Percentiles rank a stretch among this genome's conserved stretches.
phyloP scores from a whole-genome alignment of 164 flowering plant species.

The Vitis amurensis region DNA sequence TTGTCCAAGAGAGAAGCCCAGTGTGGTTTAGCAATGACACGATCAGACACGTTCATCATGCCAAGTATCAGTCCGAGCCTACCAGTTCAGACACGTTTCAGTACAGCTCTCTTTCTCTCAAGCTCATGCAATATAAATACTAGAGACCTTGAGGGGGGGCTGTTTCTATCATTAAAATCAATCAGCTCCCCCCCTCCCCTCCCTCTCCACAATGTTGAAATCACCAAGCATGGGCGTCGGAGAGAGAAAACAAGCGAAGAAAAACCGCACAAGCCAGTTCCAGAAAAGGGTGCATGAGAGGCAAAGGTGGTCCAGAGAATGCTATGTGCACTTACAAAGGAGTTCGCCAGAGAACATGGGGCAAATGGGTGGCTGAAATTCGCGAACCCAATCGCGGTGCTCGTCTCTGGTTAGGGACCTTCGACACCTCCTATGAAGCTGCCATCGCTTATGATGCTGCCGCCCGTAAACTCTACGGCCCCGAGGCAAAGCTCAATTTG shows the following conservation, averaged over 20 bases:
- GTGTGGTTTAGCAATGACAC: slow-evolving; percentile 20
- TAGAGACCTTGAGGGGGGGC: too few species aligned
- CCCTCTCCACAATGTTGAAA: too few species aligned
- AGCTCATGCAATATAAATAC: too few species aligned
- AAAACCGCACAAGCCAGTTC: slow-evolving; percentile 42
- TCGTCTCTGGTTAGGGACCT: slow-evolving; percentile 72
- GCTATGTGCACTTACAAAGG: slow-evolving; percentile 69
- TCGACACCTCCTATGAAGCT: slow-evolving; percentile 58
- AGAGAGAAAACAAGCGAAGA: slow-evolving; percentile 12
- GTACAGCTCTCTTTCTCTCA: background rate
- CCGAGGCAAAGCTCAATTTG: slow-evolving; percentile 58
- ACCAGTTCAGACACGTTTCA: slow-evolving; percentile 26
- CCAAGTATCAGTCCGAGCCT: slow-evolving; percentile 21
- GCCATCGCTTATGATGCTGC: slow-evolving; percentile 65
- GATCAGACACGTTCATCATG: slow-evolving; percentile 19
- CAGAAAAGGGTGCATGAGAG: slow-evolving; percentile 76
- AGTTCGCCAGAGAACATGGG: slow-evolving; percentile 76
- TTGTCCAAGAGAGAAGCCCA: background rate
- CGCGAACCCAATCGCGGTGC: slow-evolving; percentile 74
- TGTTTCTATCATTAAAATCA: too few species aligned
- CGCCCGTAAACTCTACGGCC: slow-evolving; percentile 61
- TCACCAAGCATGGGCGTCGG: background rate
- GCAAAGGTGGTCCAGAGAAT: slow-evolving; percentile 84
- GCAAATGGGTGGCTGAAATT: slow-evolving; percentile 80
- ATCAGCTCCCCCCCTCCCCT: too few species aligned